Evolutionary conservation across 2,329 filamentous ascomycete species (phyloP).

Genomic region (Epichloe elymi): DNA sequence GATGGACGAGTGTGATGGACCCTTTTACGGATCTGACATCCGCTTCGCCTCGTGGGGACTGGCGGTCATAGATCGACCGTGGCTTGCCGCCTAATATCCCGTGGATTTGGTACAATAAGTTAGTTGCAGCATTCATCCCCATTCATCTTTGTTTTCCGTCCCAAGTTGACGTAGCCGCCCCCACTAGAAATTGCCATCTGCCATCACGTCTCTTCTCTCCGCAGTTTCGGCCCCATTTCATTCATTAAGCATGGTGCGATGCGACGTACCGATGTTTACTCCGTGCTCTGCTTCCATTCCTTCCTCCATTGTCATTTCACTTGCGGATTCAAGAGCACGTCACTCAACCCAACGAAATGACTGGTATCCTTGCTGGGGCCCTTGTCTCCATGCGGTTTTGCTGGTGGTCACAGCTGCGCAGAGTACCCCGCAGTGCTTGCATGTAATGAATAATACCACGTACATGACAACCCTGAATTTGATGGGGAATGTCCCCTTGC

Average conservation of each 20-base stretch:
- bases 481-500: no score
- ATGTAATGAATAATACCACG: neutral
- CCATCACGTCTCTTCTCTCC: conserved; percentile 4
- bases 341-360: no score
- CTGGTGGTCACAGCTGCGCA: neutral
- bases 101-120: neutral
- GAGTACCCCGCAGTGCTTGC: neutral
- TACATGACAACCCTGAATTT: neutral
- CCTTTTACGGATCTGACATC: no score
- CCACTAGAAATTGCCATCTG: neutral
- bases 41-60: no score
- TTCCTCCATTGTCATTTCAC: neutral
- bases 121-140: neutral
- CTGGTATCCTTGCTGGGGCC: no score
- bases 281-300: neutral
- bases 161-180: neutral
- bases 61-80: neutral
- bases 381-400: neutral
- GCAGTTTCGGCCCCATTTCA: neutral
- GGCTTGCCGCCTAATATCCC: neutral
- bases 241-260: neutral
- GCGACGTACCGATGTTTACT: neutral
- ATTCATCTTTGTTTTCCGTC: neutral
- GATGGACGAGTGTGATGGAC: no score
- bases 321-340: no score